These are phyloP conservation scores for Mychonastes homosphaera DNA, from an alignment of 139 green algal species.

Conservation along the genomic window DNA sequence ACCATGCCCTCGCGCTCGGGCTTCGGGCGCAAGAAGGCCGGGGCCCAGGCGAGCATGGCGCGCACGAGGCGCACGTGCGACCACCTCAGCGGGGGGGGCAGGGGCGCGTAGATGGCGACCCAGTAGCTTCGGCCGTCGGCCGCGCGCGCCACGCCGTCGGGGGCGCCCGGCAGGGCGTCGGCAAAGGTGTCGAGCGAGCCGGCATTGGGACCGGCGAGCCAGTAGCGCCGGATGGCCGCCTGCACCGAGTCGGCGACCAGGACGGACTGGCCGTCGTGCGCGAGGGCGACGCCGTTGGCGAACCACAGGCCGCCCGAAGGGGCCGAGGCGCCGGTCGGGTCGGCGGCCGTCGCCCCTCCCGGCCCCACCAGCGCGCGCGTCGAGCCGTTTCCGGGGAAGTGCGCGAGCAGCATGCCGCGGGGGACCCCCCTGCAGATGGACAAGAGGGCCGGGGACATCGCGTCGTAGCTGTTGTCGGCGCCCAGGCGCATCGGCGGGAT, in stretches of 20 bases:
- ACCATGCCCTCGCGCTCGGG: conserved; percentile 16
- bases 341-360: conserved; percentile 37
- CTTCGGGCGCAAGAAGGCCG: conserved; percentile 9
- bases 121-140: conserved; percentile 38
- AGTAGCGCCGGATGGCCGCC: conserved; percentile 26
- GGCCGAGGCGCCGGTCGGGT: not conserved
- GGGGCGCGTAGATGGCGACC: conserved; percentile 26
- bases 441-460: conserved; percentile 16
- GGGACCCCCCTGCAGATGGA: conserved; percentile 20
- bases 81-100: conserved; percentile 11
- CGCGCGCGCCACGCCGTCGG: conserved; percentile 43
- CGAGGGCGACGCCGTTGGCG: conserved; percentile 64
- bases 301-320: conserved; percentile 38
- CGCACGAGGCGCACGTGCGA: conserved; percentile 6
- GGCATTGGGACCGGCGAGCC: conserved; percentile 47
- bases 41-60: not conserved
- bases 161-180: conserved; percentile 52
- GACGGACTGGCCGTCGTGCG: conserved; percentile 44
- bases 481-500: no score
- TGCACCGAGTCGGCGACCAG: conserved; percentile 38
- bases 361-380: conserved; percentile 36
- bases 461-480: conserved; percentile 11
- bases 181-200: conserved; percentile 41
- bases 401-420: conserved; percentile 44
- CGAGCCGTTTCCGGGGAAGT: conserved; percentile 32